Conservation (phyloP, 306 rosid species). For the Urtica urens region DNA sequence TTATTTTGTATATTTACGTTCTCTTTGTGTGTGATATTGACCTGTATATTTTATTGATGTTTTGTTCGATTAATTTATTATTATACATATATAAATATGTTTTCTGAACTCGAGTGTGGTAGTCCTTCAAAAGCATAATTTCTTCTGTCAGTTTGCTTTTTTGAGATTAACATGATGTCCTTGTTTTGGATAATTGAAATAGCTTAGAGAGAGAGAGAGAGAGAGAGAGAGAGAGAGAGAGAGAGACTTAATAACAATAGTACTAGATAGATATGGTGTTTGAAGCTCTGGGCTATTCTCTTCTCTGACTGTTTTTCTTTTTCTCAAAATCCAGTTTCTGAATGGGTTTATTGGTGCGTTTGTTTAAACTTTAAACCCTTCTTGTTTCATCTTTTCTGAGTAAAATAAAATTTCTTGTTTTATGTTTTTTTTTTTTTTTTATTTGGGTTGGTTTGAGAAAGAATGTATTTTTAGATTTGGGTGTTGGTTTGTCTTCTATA, state of each 20-base stretch:
- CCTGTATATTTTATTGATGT: background rate
- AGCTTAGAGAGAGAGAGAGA: constrained; percentile 12
- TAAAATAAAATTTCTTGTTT: background rate
- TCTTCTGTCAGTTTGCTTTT: constrained; percentile 12
- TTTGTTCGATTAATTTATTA: no score
- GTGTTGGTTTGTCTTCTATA: background rate
- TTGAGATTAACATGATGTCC: constrained; percentile 18
- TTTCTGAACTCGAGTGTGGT: background rate
- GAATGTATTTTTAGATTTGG: background rate
- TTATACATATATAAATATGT: no score
- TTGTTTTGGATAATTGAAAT: constrained; percentile 18
- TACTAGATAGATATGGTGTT: background rate
- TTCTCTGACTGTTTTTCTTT: constrained; percentile 9
- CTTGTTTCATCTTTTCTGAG: background rate
- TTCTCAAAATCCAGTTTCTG: constrained; percentile 7
- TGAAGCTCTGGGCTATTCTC: constrained; percentile 9
- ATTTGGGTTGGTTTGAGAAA: background rate
- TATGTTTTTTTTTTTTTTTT: background rate
- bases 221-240: background rate
- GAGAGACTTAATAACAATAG: background rate
- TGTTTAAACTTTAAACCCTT: background rate
- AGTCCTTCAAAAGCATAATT: constrained; percentile 15
- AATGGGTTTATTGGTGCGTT: constrained; percentile 11
- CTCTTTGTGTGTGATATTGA: background rate
- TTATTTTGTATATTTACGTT: background rate